Base-by-base conservation (phyloP, 1,284 basidiomycete species). In the Psilocybe mexicana region DNA sequence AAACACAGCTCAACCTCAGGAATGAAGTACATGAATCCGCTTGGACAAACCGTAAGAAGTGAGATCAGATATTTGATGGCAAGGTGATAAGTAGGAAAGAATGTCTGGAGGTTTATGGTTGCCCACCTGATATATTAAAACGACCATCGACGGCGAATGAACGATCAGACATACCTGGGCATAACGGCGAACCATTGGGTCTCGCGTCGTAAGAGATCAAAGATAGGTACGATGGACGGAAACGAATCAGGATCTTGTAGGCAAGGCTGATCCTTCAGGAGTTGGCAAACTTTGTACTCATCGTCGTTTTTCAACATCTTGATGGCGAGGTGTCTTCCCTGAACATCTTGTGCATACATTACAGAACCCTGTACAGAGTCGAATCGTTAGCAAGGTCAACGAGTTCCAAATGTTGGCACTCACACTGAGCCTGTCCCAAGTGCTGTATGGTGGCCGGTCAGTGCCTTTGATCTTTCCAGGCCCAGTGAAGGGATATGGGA, bases 311-410 rank as follows among this genome's bases (percentile, higher is more conserved):
- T 49, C 3, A 63, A 35, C 1, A 61, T 18, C 43, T 65, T 65
- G 18, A 65, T 59, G 4, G 53, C 61, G 35, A 65, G 57, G 51
- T 63, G 63, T 5, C 58, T 54, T 6, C 40, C 28, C 43, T 60
- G 23, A 5, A 53, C 33, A 45, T 65, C 62, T 51, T 65, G 62
- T 8, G 61, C 63, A 50, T 33, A 63, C 23, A 30, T 44, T 18
- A 24, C 43, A 6, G 18, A 23, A 24, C 18, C 43, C 43, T 44
- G 14, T 33, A 33, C 5, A 33, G 30, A 8, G 4, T 33, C 30
- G 8, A 8, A 33, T 33, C 8, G 30, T 4, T 8, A 4, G 8
- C 30, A 33, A 8, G 5, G 18, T 18, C 18, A 18, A 18, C 18
- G 18, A 33, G 30, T 33, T 8, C 30, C 30, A 33, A 33, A 33